phyloP scores from a whole-genome alignment of 495 filamentous ascomycete species.

The Penicillium roqueforti region DNA sequence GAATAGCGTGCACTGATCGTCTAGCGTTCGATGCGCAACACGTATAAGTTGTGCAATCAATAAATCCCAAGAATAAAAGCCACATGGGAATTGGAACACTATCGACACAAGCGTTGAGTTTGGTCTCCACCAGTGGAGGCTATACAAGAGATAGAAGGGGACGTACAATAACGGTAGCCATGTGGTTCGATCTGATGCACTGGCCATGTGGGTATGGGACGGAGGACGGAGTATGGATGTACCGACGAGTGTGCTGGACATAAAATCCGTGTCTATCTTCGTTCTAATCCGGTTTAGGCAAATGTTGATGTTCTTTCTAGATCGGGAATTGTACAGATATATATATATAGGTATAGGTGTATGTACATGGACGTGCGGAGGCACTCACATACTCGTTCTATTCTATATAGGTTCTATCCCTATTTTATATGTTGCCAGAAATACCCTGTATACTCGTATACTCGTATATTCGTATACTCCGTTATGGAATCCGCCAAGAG shows the following conservation, averaged over 20 bases:
- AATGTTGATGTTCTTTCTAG: not conserved
- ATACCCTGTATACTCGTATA: too few relatives aligned
- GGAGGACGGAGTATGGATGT: not conserved
- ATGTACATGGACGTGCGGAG: too few relatives aligned
- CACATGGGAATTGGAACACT: not conserved
- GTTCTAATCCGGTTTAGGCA: not conserved
- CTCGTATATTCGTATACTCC: too few relatives aligned
- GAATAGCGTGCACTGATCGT: constrained; percentile 23
- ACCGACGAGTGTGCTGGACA: too few relatives aligned
- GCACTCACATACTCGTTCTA: too few relatives aligned
- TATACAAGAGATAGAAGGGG: constrained; percentile 16
- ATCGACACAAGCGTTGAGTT: not conserved
- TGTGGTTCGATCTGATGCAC: constrained; percentile 14
- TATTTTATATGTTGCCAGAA: too few relatives aligned
- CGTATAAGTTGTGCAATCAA: too few relatives aligned
- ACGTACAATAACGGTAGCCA: constrained; percentile 4
- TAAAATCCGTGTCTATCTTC: too few relatives aligned
- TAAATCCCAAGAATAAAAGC: too few relatives aligned
- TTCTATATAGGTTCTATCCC: too few relatives aligned
- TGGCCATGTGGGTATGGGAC: constrained; percentile 5
- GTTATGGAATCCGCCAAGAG: too few relatives aligned
- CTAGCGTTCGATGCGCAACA: constrained; percentile 4
- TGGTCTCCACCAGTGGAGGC: constrained; percentile 18
- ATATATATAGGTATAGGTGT: too few relatives aligned
- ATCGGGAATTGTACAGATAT: not conserved